A percentile compares a stretch with the other conserved stretches of the same genome.
phyloP scores from a whole-genome alignment of 257 asterid species.

The Hygrophila difformis region DNA sequence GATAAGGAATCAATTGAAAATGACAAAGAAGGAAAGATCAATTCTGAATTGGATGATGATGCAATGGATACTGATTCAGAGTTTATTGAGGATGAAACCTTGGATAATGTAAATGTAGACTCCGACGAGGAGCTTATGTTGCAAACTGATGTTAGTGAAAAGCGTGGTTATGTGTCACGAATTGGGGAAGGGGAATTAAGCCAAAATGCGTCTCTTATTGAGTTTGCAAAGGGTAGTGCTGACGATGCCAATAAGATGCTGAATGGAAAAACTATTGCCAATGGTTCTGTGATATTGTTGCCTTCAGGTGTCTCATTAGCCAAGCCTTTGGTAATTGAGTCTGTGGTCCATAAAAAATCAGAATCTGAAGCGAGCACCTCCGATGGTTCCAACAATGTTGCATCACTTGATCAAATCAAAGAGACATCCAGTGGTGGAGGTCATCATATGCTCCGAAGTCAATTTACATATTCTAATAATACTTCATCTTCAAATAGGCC shows the following conservation, averaged over 20 bases:
- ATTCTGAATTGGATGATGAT: slow-evolving; percentile 22
- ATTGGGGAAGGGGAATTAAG: slow-evolving; percentile 14
- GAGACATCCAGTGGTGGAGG: slow-evolving; percentile 7
- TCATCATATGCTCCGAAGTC: slow-evolving; percentile 10
- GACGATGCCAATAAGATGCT: slow-evolving; percentile 4
- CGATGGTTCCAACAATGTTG: slow-evolving; percentile 4
- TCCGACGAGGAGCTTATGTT: slow-evolving; percentile 23
- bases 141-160: slow-evolving; percentile 14
- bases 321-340: slow-evolving; percentile 18
- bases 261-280: slow-evolving; percentile 2
- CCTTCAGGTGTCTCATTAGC: slow-evolving; percentile 12
- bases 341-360: slow-evolving; percentile 6
- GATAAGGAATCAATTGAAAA: slow-evolving; percentile 13
- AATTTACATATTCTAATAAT: slow-evolving; percentile 12
- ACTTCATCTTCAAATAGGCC: slow-evolving; percentile 24
- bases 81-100: slow-evolving; percentile 58
- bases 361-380: slow-evolving; percentile 15
- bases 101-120: slow-evolving; percentile 28
- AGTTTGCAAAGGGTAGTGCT: slow-evolving; percentile 21
- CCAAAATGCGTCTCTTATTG: slow-evolving; percentile 17
- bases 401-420: slow-evolving; percentile 8
- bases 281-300: slow-evolving; percentile 5
- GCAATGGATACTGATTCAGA: slow-evolving; percentile 38
- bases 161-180: slow-evolving; percentile 2
- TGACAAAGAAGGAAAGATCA: slow-evolving; percentile 16